Conservation (phyloP, 257 asterid genomes). For the Solanum lycopersicoides region DNA sequence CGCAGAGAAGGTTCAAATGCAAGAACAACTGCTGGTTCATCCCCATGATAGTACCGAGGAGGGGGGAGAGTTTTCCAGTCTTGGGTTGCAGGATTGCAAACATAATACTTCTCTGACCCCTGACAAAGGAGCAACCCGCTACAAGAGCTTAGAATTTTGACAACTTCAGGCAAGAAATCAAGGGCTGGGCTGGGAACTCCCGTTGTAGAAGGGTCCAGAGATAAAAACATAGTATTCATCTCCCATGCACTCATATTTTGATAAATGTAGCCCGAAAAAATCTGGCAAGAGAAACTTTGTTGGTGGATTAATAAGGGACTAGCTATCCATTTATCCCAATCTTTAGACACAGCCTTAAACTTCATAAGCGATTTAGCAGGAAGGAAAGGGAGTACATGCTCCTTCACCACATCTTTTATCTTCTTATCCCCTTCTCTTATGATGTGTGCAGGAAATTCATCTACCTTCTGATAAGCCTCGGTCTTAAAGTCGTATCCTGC, state of each 20-base stretch:
- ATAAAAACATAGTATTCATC: background rate
- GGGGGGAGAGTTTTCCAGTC: conserved; percentile 23
- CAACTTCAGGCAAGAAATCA: conserved; percentile 12
- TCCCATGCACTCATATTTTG: background rate
- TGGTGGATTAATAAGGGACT: conserved; percentile 25
- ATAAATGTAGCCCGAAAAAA: conserved; percentile 34
- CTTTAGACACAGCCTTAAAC: conserved; percentile 35
- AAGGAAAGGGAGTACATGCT: conserved; percentile 29
- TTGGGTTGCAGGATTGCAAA: conserved; percentile 40
- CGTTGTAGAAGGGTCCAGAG: conserved; percentile 9
- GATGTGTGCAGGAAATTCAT: background rate
- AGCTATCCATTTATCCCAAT: conserved; percentile 28
- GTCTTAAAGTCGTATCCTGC: background rate
- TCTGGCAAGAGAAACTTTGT: conserved; percentile 26
- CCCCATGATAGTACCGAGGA: conserved; percentile 14
- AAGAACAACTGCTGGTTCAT: conserved; percentile 20
- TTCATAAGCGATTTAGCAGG: conserved; percentile 38
- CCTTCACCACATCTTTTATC: conserved; percentile 19
- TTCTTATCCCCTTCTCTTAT: background rate
- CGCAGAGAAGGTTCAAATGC: conserved; percentile 28
- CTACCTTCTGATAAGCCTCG: background rate
- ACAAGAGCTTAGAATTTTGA: conserved; percentile 19
- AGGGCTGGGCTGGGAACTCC: conserved; percentile 25
- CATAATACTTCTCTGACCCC: conserved; percentile 8
- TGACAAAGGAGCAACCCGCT: conserved; percentile 33